A percentile compares a stretch with the other conserved stretches of the same genome.
Conservation (phyloP, 441 rosid genomes). For the Sinapis alba region DNA sequence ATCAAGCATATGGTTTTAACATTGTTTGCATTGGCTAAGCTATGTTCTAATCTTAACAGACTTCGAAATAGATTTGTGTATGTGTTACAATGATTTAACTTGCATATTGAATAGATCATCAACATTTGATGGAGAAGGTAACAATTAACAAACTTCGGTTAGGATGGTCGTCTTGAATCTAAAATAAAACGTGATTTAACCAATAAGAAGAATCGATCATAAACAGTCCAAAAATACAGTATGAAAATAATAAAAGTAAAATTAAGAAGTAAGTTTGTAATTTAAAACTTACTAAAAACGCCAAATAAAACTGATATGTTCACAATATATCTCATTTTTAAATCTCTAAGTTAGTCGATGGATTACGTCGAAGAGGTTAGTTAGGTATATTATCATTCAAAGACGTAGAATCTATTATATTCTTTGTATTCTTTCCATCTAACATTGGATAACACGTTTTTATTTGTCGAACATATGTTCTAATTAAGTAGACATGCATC, state of each 20-base stretch:
- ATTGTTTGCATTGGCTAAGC: too few relatives aligned
- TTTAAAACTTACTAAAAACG: background rate
- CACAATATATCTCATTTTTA: background rate
- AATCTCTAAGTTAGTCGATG: background rate
- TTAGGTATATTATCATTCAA: conserved; percentile 24
- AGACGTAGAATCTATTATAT: background rate
- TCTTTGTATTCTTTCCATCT: background rate
- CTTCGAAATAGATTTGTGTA: too few relatives aligned
- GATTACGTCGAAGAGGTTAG: background rate
- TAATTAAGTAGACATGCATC: background rate
- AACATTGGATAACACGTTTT: conserved; percentile 11
- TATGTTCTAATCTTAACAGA: too few relatives aligned
- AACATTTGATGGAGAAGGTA: background rate
- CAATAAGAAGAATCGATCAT: background rate
- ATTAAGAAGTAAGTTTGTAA: background rate
- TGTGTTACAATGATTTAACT: too few relatives aligned
- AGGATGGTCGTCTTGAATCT: background rate
- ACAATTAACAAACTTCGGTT: background rate
- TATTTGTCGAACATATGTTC: background rate
- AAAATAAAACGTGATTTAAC: background rate
- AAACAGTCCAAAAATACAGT: background rate
- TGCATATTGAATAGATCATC: background rate
- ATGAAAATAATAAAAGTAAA: background rate
- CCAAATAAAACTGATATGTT: background rate
- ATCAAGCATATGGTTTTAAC: conserved; percentile 1